Conservation (phyloP, 2,329 filamentous ascomycete genomes). For the Capronia americana region DNA sequence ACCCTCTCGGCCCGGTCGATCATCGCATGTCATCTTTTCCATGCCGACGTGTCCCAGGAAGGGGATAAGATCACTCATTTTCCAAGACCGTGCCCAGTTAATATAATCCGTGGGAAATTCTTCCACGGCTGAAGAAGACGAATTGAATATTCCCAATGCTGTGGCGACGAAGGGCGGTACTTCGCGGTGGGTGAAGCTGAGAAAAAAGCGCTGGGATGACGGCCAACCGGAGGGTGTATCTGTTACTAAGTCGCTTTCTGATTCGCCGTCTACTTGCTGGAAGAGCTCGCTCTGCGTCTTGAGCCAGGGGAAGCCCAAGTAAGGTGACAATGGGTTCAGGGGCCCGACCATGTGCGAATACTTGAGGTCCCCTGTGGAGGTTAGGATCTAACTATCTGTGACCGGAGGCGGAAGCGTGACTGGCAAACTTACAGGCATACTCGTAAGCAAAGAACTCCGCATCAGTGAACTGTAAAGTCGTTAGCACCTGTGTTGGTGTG, state of each 20-base stretch:
- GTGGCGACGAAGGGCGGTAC: conserved; percentile 68
- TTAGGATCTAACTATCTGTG: background rate
- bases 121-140: conserved; percentile 48
- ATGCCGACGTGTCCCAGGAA: conserved; percentile 72
- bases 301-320: conserved; percentile 64
- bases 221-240: conserved; percentile 55
- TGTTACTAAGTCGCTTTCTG: conserved; percentile 61
- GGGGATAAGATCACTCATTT: conserved; percentile 62
- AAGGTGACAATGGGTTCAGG: conserved; percentile 53
- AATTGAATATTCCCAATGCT: conserved; percentile 66
- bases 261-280: conserved; percentile 53
- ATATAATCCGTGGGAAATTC: conserved; percentile 57
- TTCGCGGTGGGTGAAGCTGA: conserved; percentile 70
- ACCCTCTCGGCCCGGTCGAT: conserved; percentile 41
- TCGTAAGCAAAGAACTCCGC: conserved; percentile 63
- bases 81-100: conserved; percentile 58
- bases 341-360: conserved; percentile 69
- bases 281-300: conserved; percentile 48
- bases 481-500: background rate
- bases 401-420: background rate
- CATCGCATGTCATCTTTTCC: conserved; percentile 64
- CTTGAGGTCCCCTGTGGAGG: conserved; percentile 50
- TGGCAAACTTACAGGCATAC: conserved; percentile 48
- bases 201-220: conserved; percentile 63
- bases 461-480: conserved; percentile 51